A percentile compares a stretch with the other conserved stretches of the same genome.
Evolutionary conservation across 1,284 basidiomycete species (phyloP).

Genomic region (Boletus smithii): DNA sequence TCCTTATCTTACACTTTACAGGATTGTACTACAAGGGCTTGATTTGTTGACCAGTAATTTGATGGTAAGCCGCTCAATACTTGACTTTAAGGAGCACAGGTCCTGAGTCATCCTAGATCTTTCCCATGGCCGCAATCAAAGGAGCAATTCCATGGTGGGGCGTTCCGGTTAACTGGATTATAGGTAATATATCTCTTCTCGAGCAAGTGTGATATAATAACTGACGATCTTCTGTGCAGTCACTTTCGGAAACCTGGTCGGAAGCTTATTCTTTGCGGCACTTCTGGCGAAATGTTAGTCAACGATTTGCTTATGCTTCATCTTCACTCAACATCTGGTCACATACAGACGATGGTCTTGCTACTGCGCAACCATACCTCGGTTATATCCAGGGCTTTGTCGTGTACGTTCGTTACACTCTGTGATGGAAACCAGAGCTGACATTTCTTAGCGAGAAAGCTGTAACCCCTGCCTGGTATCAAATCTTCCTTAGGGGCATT

Average conservation of each 20-base stretch:
- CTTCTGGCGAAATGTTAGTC: slow-evolving; percentile 61
- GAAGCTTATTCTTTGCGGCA: slow-evolving; percentile 69
- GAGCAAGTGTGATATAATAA: neutral
- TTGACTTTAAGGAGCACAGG: neutral
- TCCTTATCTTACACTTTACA: slow-evolving; percentile 25
- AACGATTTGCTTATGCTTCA: neutral
- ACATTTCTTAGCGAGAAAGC: slow-evolving; percentile 52
- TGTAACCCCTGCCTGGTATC: slow-evolving; percentile 62
- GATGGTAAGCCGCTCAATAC: slow-evolving; percentile 47
- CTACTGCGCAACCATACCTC: slow-evolving; percentile 56
- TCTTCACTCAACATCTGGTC: neutral
- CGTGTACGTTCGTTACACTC: slow-evolving; percentile 40
- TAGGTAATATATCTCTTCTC: slow-evolving; percentile 41
- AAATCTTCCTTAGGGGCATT: slow-evolving; percentile 74
- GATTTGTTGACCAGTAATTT: slow-evolving; percentile 74
- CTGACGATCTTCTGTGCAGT: slow-evolving; percentile 40
- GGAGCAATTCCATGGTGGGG: slow-evolving; percentile 66
- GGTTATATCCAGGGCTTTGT: slow-evolving; percentile 51
- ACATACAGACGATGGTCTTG: slow-evolving; percentile 51
- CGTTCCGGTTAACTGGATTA: slow-evolving; percentile 61
- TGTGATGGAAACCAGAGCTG: neutral
- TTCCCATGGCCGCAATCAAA: slow-evolving; percentile 65
- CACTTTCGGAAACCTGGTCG: slow-evolving; percentile 67
- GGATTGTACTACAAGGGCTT: slow-evolving; percentile 69
- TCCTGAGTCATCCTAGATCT: slow-evolving; percentile 40